Evolutionary conservation across 345 rosid species (phyloP), one percentile per base, ranked within the genome.

Genomic region (Limnanthes douglasii): DNA sequence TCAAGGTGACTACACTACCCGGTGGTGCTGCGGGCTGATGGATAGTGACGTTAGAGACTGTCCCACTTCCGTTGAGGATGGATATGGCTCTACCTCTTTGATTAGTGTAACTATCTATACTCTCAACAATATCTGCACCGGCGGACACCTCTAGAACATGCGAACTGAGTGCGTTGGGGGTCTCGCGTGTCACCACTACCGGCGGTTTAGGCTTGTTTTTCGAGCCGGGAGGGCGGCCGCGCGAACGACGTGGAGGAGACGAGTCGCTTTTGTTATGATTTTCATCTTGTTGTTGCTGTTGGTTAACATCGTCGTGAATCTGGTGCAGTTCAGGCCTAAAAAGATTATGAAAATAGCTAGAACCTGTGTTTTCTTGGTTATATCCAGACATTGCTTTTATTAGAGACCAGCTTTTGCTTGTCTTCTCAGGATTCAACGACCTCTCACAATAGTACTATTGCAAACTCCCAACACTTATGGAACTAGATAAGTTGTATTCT

Each of bases 161-260:
- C 23, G 83, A 75, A 41, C 71, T 66, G 49, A 75, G 93, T 13
- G 79, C 76, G 51, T 70, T 75, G 22, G 86, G 93, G 56, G 69
- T 70, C 53, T 80, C 86, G 7, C 86, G 59, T 0, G 79, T 68
- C 27, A 80, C 75, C 2, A 80, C 50, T 39, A 80, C 64, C 11
- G 86, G 93, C 0, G 93, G 77, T 41, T 64, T 80, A 1, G 77
- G 62, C 46, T 70, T 75, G 72, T 75, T 75, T 63, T 72, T 79
- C 23, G 93, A 79, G 31, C 93, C 93, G 0, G 82, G 50, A 8
- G 93, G 93, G 11, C 93, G 76, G 20, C 93, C 93, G 15, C 93
- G 69, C 5, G 80, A 83, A 17, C 93, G 82, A 31, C 73, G 78
- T 17, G 45, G 48, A 10, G 56, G 17, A 21, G 48, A 32, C 18